Percentiles rank a stretch among this genome's conserved stretches.
phyloP scores from a whole-genome alignment of 2,329 filamentous ascomycete genomes.

The Talaromyces sp. region DNA sequence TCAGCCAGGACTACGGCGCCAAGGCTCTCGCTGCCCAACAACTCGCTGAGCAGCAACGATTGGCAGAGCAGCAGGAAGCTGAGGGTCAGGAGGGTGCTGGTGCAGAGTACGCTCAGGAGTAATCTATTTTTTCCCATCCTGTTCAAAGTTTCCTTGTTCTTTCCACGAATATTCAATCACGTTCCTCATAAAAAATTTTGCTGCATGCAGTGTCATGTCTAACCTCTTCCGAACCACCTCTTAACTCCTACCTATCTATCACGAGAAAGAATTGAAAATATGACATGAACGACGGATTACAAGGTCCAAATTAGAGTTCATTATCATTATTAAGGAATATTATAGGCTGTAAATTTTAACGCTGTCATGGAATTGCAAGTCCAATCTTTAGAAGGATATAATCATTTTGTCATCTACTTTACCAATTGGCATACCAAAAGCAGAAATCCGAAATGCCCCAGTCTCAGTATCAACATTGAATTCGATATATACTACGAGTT shows the following conservation, averaged over 20 bases:
- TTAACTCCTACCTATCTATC: neutral
- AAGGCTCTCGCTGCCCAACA: constrained; percentile 69
- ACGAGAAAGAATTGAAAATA: constrained; percentile 11
- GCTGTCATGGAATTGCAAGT: neutral
- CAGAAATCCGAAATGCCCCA: neutral
- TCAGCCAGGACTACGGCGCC: constrained; percentile 97
- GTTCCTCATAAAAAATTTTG: constrained; percentile 8
- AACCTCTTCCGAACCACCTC: constrained; percentile 4
- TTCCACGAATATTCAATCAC: constrained; percentile 10
- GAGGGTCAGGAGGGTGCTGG: constrained; percentile 41
- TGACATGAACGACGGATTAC: constrained; percentile 10
- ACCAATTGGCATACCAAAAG: neutral
- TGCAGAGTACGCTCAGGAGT: constrained; percentile 45
- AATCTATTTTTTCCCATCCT: constrained; percentile 24
- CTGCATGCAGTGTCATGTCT: constrained; percentile 13
- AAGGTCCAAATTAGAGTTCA: neutral
- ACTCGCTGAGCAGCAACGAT: constrained; percentile 50
- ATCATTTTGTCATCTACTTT: neutral
- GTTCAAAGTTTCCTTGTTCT: constrained; percentile 3
- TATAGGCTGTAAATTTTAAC: neutral
- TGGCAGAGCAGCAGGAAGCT: constrained; percentile 53
- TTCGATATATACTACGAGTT: neutral
- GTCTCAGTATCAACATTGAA: neutral
- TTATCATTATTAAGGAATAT: neutral
- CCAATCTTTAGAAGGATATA: neutral